These are phyloP conservation scores for Alliaria petiolata DNA, from an alignment of 345 rosid genomes.

Conservation along the genomic window DNA sequence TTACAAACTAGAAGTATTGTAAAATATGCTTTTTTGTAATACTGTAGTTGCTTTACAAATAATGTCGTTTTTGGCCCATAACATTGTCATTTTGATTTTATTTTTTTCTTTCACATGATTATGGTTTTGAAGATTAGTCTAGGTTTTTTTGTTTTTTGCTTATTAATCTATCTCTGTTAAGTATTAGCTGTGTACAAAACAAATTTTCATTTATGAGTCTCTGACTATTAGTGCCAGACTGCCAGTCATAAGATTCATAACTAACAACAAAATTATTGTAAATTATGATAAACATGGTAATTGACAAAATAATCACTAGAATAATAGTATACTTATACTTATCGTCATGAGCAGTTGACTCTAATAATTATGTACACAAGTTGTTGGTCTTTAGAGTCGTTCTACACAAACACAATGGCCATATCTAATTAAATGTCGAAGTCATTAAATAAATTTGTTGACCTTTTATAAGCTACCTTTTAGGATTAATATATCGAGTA, in stretches of 20 bases:
- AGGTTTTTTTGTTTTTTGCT: too few relatives aligned
- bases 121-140: too few relatives aligned
- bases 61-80: too few relatives aligned
- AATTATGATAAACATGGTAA: constrained; percentile 13
- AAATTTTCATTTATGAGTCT: too few relatives aligned
- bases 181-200: too few relatives aligned
- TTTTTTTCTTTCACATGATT: too few relatives aligned
- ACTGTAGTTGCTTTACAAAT: too few relatives aligned
- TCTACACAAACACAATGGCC: constrained; percentile 1
- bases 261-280: not conserved
- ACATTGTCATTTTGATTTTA: too few relatives aligned
- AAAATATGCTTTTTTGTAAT: too few relatives aligned
- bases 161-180: too few relatives aligned
- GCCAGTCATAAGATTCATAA: too few relatives aligned
- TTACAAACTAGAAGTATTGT: too few relatives aligned
- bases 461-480: constrained; percentile 10
- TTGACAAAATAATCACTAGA: not conserved
- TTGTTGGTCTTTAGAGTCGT: constrained; percentile 21
- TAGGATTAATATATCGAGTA: not conserved
- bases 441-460: constrained; percentile 10
- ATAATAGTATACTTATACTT: not conserved
- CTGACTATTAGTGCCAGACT: constrained; percentile 6
- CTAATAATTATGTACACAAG: not conserved
- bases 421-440: not conserved
- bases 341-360: constrained; percentile 1